A percentile compares a stretch with the other conserved stretches of the same genome.
phyloP scores from a whole-genome alignment of 805 yeast species.

The Hanseniaspora vineae region DNA sequence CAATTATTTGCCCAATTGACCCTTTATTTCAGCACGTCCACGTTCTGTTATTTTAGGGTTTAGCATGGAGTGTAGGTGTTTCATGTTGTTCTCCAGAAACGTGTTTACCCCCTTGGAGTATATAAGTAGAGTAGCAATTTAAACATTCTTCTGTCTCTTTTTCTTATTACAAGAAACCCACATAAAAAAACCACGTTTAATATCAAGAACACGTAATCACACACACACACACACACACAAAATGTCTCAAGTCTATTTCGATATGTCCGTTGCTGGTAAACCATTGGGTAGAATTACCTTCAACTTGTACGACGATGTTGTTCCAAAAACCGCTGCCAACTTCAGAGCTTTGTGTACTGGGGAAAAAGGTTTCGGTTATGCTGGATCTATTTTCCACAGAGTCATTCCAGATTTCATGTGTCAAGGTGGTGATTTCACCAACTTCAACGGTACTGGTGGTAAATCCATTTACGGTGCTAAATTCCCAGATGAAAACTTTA shows the following conservation, averaged over 20 bases:
- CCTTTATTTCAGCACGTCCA: too few species aligned
- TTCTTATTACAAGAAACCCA: neutral
- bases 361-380: conserved; percentile 53
- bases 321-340: conserved; percentile 83
- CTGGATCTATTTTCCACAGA: conserved; percentile 87
- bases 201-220: neutral
- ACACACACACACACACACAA: conserved; percentile 2
- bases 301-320: conserved; percentile 32
- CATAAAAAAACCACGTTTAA: neutral
- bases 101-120: too few species aligned
- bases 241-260: conserved; percentile 71
- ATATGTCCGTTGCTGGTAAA: conserved; percentile 65
- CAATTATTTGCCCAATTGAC: too few species aligned
- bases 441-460: conserved; percentile 96
- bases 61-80: too few species aligned
- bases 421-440: conserved; percentile 93
- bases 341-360: conserved; percentile 85
- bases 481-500: conserved; percentile 69
- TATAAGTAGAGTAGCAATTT: conserved; percentile 1
- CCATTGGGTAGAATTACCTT: conserved; percentile 34
- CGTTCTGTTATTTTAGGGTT: too few species aligned
- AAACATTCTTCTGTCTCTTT: too few species aligned
- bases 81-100: too few species aligned
- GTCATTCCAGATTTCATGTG: conserved; percentile 96
- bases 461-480: conserved; percentile 74